A percentile compares a stretch with the other conserved stretches of the same genome.
Evolutionary conservation across 805 yeast species (phyloP).

Genomic region (Kazachstania viticola): DNA sequence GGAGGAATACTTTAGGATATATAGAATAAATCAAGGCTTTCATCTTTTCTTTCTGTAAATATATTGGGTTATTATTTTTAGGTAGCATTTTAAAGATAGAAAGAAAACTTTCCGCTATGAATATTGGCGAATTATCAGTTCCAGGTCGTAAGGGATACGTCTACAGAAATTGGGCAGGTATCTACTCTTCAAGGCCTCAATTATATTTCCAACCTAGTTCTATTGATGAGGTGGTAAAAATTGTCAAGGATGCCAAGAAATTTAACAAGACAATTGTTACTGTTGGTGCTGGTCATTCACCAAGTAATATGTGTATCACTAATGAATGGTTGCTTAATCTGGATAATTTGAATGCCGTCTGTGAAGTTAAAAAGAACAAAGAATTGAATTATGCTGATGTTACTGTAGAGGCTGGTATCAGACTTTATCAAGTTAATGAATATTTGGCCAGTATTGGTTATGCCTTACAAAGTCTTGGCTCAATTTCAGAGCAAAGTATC

Average conservation of each 20-base stretch:
- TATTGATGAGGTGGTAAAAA: conserved; percentile 52
- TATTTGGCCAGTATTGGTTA: conserved; percentile 50
- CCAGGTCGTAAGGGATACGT: conserved; percentile 21
- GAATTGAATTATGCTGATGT: conserved; percentile 74
- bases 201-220: conserved; percentile 67
- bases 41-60: too few species aligned
- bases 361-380: conserved; percentile 34
- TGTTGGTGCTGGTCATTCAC: conserved; percentile 93
- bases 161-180: conserved; percentile 72
- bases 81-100: too few species aligned
- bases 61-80: too few species aligned
- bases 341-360: conserved; percentile 57
- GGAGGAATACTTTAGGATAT: too few species aligned
- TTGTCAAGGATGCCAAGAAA: conserved; percentile 56
- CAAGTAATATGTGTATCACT: conserved; percentile 83
- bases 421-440: conserved; percentile 65
- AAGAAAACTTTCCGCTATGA: too few species aligned
- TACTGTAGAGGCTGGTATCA: conserved; percentile 88
- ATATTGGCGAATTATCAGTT: background rate
- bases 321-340: conserved; percentile 79
- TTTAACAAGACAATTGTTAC: conserved; percentile 58
- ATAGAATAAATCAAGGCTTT: too few species aligned
- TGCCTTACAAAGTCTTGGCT: conserved; percentile 85
- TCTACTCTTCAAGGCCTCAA: conserved; percentile 67
- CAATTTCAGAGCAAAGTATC: conserved; percentile 83